Conservation (phyloP, 129 eudicot species). For the Centella asiatica region DNA sequence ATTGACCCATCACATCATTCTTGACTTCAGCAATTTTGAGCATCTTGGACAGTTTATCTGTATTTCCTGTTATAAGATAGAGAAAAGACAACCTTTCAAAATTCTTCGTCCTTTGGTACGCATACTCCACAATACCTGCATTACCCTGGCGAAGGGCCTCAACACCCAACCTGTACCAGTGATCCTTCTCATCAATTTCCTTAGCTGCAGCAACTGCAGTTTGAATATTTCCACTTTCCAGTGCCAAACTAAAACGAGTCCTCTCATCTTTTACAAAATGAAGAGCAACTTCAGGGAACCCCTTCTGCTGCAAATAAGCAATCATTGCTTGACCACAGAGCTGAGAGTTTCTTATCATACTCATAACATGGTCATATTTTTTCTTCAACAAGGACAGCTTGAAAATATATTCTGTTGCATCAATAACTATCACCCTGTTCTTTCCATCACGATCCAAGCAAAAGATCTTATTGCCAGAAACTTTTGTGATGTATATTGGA, state of each 20-base stretch:
- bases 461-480: conserved; percentile 6
- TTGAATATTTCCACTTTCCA: conserved; percentile 6
- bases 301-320: conserved; percentile 11
- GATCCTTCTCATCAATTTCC: conserved; percentile 11
- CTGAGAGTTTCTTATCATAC: conserved; percentile 12
- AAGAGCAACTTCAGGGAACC: conserved; percentile 12
- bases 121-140: conserved; percentile 6
- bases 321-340: conserved; percentile 14
- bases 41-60: conserved; percentile 9
- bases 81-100: conserved; percentile 10
- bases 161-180: conserved; percentile 11
- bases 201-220: conserved; percentile 13
- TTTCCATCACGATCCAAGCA: conserved; percentile 13
- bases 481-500: conserved; percentile 11
- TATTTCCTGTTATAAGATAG: conserved; percentile 11
- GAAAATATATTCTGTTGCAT: conserved; percentile 8
- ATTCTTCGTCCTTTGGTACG: conserved; percentile 10
- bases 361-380: conserved; percentile 11
- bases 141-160: conserved; percentile 13
- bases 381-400: conserved; percentile 9
- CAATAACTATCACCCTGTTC: conserved; percentile 1
- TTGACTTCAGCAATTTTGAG: conserved; percentile 9
- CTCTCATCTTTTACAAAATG: conserved; percentile 13
- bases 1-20: conserved; percentile 11
- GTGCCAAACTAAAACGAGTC: conserved; percentile 9